Evolutionary conservation across 73 alveolate species (phyloP).

Genomic region (Durusdinium trenchii): DNA sequence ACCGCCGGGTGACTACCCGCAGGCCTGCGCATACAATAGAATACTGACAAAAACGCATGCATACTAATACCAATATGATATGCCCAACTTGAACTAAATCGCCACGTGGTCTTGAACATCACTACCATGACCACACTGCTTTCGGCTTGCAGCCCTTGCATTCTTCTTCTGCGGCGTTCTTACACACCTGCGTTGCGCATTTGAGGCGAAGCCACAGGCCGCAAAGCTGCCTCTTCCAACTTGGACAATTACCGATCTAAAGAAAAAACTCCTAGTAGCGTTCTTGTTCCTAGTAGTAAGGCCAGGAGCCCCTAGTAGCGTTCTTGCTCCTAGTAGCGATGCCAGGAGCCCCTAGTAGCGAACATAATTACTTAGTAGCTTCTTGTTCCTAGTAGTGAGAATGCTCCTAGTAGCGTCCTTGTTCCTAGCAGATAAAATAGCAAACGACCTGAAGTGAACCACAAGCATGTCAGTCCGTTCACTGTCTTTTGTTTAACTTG

Average conservation of each 20-base stretch:
- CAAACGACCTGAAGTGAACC: background rate
- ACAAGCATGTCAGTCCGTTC: background rate
- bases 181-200: too few relatives aligned
- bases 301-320: too few relatives aligned
- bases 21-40: too few relatives aligned
- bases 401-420: background rate
- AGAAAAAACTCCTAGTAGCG: too few relatives aligned
- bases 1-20: background rate
- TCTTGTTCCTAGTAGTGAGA: background rate
- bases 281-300: too few relatives aligned
- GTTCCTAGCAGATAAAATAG: background rate
- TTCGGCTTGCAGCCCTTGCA: too few relatives aligned
- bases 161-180: too few relatives aligned
- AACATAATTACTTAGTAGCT: background rate
- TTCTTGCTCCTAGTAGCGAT: background rate
- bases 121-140: too few relatives aligned
- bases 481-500: background rate
- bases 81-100: background rate
- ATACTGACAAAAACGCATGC: background rate
- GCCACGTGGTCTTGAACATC: background rate
- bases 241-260: too few relatives aligned
- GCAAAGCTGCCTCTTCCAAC: too few relatives aligned
- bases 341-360: background rate
- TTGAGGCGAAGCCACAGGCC: too few relatives aligned
- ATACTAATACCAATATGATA: background rate